Conservation (phyloP, 2,329 filamentous ascomycete genomes). For the Botrytis deweyae region DNA sequence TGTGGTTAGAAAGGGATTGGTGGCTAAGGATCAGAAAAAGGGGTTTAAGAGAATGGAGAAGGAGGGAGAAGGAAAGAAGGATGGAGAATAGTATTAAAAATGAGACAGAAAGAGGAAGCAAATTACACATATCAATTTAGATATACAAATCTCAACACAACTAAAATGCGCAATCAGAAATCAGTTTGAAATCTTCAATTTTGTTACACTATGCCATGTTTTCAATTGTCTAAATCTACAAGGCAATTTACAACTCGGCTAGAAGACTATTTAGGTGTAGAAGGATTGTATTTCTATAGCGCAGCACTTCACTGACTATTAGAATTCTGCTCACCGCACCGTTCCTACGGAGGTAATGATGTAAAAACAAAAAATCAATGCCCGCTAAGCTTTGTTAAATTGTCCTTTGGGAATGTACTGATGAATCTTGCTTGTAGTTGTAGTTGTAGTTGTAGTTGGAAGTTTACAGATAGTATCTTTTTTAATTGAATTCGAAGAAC, state of each 20-base stretch:
- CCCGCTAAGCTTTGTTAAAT: background rate
- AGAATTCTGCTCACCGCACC: background rate
- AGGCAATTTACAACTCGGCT: background rate
- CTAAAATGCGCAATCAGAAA: background rate
- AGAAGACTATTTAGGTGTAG: background rate
- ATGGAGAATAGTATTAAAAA: background rate
- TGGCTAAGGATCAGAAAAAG: constrained; percentile 17
- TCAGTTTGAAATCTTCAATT: background rate
- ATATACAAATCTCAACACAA: background rate
- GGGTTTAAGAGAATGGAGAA: constrained; percentile 16
- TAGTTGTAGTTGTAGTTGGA: background rate
- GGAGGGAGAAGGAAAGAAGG: background rate
- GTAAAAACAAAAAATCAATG: fast-evolving
- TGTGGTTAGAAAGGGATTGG: constrained; percentile 60
- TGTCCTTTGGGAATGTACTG: background rate
- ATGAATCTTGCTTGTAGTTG: background rate
- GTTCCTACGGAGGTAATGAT: background rate
- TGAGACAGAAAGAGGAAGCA: background rate
- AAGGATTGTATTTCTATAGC: background rate
- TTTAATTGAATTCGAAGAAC: fast-evolving
- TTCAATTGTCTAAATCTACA: background rate
- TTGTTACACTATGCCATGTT: background rate
- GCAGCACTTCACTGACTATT: background rate
- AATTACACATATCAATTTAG: background rate
- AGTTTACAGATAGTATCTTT: background rate